Evolutionary conservation across 2,329 filamentous ascomycete genomes (phyloP), one percentile per base, ranked within the genome.

Genomic region (Xylariaceae sp.): DNA sequence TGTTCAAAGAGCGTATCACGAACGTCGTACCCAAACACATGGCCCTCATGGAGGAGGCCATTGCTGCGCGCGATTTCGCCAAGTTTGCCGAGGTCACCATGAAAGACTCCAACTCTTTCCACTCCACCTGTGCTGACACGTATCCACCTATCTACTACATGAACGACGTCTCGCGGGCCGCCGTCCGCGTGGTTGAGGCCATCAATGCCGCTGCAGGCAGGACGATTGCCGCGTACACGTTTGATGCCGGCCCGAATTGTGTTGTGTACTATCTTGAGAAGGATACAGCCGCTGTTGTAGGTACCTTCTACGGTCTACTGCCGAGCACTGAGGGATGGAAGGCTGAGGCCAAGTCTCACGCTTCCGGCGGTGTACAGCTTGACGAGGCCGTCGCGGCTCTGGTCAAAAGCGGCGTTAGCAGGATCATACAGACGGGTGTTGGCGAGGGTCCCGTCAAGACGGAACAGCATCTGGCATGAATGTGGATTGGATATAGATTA

Each of bases 71-170:
- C 64, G 88, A 99, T 74, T 99, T 99, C 74, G 82, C 85, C 64
- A 77, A 80, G 18, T 99, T 99, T 68, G 94, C 87, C 21, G 85
- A 89, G 69, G 81, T 96, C 58, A 96, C 94, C 15, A 99, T 96
- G 92, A 87, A 86, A 71, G 94, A 99, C 70, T 95, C 88, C 68
- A 99, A 99, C 76, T 89, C 85, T 55, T 99, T 99, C 84, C 94
- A 99, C 72, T 89, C 94, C 36, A 90, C 87, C 53, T 97, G 94
- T 71, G 78, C 95, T 64, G 94, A 99, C 70, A 97, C 94, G 1
- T 91, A 90, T 74, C 94, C 95, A 42, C 94, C 95, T 16, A 99
- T 99, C 69, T 96, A 96, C 74, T 99, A 99, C 78, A 86, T 99
- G 80, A 99, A 96, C 74, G 94, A 99, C 69, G 86, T 92, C 15